A percentile compares a stretch with the other conserved stretches of the same genome.
Conservation (phyloP, 139 green algal species). For the Microglena sp. region DNA sequence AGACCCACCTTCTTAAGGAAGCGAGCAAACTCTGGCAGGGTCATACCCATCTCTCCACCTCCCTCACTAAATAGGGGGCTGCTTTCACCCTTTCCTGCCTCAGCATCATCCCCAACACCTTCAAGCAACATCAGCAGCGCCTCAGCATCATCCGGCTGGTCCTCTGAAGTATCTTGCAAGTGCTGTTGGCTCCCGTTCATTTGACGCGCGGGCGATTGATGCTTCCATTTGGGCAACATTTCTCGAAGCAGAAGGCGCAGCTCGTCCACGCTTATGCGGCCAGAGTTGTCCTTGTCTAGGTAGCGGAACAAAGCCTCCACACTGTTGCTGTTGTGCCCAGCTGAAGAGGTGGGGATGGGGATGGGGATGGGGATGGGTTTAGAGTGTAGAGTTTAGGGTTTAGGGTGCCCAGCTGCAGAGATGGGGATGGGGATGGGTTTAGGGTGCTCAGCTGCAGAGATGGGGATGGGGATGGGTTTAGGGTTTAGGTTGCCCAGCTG, state of each 20-base stretch:
- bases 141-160: neutral
- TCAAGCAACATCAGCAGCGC: neutral
- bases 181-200: too few species aligned
- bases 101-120: neutral
- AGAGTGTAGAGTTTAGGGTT: too few species aligned
- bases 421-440: too few species aligned
- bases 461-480: too few species aligned
- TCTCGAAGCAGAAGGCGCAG: neutral
- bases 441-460: too few species aligned
- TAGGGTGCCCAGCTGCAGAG: too few species aligned
- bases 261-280: conserved; percentile 12
- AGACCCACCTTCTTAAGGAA: conserved; percentile 5
- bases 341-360: neutral
- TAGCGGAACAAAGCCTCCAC: conserved; percentile 14
- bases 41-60: neutral
- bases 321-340: neutral
- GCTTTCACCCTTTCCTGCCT: neutral
- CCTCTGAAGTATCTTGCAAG: neutral
- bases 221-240: too few species aligned
- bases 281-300: conserved; percentile 18
- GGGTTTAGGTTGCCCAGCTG: too few species aligned
- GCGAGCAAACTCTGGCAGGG: neutral
- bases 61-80: neutral
- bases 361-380: too few species aligned
- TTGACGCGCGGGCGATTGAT: too few species aligned